Percentiles rank a stretch among this genome's conserved stretches.
Evolutionary conservation across 352 stramenopile genomes (phyloP).

Genomic region (Phytophthora brassicae): DNA sequence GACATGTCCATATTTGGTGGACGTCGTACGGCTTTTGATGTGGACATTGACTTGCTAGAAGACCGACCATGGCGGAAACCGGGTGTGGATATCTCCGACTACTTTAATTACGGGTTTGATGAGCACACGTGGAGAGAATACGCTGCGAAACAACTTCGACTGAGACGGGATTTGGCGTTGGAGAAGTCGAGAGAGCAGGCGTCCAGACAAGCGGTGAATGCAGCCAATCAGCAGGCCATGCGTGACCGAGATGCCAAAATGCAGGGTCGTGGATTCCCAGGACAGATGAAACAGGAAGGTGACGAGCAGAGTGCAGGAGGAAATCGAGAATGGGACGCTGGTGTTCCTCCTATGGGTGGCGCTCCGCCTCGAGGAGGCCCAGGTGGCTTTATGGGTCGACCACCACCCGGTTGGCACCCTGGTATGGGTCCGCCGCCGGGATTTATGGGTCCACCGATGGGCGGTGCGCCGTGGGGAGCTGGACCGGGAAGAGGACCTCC

Average conservation of each 20-base stretch:
- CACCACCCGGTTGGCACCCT: constrained; percentile 69
- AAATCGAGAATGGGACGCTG: constrained; percentile 26
- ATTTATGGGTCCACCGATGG: constrained; percentile 45
- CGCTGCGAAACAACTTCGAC: constrained; percentile 67
- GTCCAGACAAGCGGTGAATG: constrained; percentile 68
- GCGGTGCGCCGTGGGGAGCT: constrained; percentile 42
- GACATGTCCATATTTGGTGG: constrained; percentile 79
- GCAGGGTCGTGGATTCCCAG: constrained; percentile 34
- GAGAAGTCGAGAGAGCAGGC: constrained; percentile 82
- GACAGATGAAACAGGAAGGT: constrained; percentile 27
- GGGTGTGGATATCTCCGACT: constrained; percentile 92
- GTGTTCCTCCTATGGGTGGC: constrained; percentile 28
- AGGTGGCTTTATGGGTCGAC: constrained; percentile 53
- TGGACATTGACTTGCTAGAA: constrained; percentile 91
- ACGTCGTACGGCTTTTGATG: constrained; percentile 88
- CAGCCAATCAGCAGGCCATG: constrained; percentile 46
- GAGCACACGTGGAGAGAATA: constrained; percentile 87
- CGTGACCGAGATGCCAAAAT: constrained; percentile 39
- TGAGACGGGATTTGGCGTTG: constrained; percentile 69
- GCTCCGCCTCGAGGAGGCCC: constrained; percentile 27
- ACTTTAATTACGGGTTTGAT: constrained; percentile 94
- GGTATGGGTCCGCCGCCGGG: constrained; percentile 65
- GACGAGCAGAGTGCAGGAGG: constrained; percentile 17
- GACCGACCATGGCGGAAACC: constrained; percentile 91
- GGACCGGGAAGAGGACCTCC: constrained; percentile 43